Base-by-base conservation (phyloP, 2,329 filamentous ascomycete genomes). In the Helicocarpus griseus region DNA sequence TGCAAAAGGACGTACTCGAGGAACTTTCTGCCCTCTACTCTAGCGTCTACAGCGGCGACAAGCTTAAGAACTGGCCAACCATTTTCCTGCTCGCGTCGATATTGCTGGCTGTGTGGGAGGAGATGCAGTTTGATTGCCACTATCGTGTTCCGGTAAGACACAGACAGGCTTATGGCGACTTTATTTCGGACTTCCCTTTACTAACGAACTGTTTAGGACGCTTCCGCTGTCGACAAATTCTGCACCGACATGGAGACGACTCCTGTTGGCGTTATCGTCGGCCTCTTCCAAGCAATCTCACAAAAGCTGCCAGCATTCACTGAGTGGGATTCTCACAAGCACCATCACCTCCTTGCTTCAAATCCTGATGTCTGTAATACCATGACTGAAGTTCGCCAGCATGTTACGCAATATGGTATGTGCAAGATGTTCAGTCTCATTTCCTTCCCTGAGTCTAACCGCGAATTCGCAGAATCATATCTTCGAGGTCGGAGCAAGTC, bases 81-180 rank as follows among this genome's bases (percentile, higher is more conserved):
- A 97, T 97, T 68, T 97, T 96, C 78, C 94, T 97, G 81, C 78
- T 96, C 51, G 91, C 90, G 8, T 90, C 88, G 4, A 93, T 97
- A 57, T 81, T 97, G 31, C 78, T 97, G 45, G 88, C 88, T 9
- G 89, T 97, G 19, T 97, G 91, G 91, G 91, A 97, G 69, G 86
- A 95, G 78, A 96, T 97, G 83, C 90, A 97, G 69, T 97, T 96
- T 65, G 91, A 97, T 73, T 94, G 87, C 77, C 88, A 95, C 73
- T 97, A 95, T 78, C 86, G 91, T 49, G 85, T 94, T 3, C 89
- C 87, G 4, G 68, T 71, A 58, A 62, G 68, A n/a, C n/a, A n/a
- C 56, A 53, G 31, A 29, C 19, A 14, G 2, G 14, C n/a, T 3
- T 9, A 17, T 49, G 19, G 4, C 36, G 11, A 22, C 1, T 50